phyloP scores from a whole-genome alignment of 108 stramenopile genomes.

The Fragilariopsis cylindrus region DNA sequence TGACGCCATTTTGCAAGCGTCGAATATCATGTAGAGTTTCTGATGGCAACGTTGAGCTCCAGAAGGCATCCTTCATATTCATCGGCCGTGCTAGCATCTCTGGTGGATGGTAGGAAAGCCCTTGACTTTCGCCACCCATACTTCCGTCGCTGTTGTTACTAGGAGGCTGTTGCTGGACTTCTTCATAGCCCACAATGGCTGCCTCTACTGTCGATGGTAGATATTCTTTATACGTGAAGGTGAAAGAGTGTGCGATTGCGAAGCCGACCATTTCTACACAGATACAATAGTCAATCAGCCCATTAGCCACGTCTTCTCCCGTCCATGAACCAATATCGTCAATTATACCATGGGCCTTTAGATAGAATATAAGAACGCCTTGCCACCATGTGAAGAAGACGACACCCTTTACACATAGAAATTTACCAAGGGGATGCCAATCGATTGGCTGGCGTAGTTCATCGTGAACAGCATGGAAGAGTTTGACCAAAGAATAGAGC shows the following conservation, averaged over 20 bases:
- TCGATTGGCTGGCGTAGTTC: conserved; percentile 78
- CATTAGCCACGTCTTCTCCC: conserved; percentile 89
- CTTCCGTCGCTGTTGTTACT: conserved; percentile 1
- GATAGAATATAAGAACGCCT: conserved; percentile 80
- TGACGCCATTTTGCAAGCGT: conserved; percentile 48
- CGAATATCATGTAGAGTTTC: conserved; percentile 83
- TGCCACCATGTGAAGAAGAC: conserved; percentile 99
- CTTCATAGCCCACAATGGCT: conserved; percentile 32
- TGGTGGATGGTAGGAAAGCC: conserved; percentile 57
- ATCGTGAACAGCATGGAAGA: conserved; percentile 82
- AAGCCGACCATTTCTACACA: conserved; percentile 94
- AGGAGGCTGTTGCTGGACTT: conserved; percentile 8
- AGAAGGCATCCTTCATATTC: conserved; percentile 74
- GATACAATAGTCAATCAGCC: conserved; percentile 91
- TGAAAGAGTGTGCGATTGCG: conserved; percentile 88
- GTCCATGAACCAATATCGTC: conserved; percentile 80
- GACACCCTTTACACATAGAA: conserved; percentile 95
- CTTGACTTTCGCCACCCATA: conserved; percentile 8
- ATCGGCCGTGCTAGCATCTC: conserved; percentile 57
- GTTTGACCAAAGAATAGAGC: conserved; percentile 91
- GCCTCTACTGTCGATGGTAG: conserved; percentile 52
- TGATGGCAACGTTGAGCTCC: conserved; percentile 72
- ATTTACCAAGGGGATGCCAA: conserved; percentile 95
- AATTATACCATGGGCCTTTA: conserved; percentile 73
- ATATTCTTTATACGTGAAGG: conserved; percentile 93